Conservation (phyloP, 2,329 filamentous ascomycete genomes). For the Ascosphaera apis region DNA sequence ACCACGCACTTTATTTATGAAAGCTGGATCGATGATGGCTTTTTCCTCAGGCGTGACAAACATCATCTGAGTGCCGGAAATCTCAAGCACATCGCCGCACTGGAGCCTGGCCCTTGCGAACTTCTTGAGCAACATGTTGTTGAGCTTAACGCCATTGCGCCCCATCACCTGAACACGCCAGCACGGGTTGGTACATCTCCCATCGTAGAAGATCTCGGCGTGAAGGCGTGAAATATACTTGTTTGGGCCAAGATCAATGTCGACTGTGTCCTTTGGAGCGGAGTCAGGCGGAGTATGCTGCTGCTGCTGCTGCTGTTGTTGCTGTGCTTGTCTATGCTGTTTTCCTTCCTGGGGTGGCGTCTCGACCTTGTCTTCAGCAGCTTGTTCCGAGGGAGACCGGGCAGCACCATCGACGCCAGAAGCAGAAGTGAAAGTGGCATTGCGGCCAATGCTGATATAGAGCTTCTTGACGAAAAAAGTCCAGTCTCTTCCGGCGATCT, state of each 20-base stretch:
- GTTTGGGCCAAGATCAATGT: slow-evolving; percentile 73
- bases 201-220: slow-evolving; percentile 52
- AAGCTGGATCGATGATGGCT: slow-evolving; percentile 44
- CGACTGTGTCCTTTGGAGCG: no score
- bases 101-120: slow-evolving; percentile 43
- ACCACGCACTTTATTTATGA: slow-evolving; percentile 41
- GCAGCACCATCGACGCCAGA: slow-evolving; percentile 23
- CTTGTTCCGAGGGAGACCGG: slow-evolving; percentile 20
- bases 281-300: no score
- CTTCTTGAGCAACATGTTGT: slow-evolving; percentile 47
- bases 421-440: slow-evolving; percentile 21
- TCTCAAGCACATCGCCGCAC: slow-evolving; percentile 78
- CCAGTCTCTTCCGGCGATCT: slow-evolving; percentile 28
- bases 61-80: slow-evolving; percentile 92
- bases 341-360: no score
- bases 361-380: no score
- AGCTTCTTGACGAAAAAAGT: slow-evolving; percentile 28
- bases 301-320: no score
- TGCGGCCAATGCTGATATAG: slow-evolving; percentile 25
- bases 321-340: no score
- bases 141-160: slow-evolving; percentile 71
- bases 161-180: slow-evolving; percentile 81
- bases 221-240: slow-evolving; percentile 62
- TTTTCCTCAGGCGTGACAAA: slow-evolving; percentile 73
- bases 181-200: slow-evolving; percentile 33